Evolutionary conservation across 306 rosid species (phyloP), one percentile per base, ranked within the genome.

Genomic region (Crotalaria pallida): DNA sequence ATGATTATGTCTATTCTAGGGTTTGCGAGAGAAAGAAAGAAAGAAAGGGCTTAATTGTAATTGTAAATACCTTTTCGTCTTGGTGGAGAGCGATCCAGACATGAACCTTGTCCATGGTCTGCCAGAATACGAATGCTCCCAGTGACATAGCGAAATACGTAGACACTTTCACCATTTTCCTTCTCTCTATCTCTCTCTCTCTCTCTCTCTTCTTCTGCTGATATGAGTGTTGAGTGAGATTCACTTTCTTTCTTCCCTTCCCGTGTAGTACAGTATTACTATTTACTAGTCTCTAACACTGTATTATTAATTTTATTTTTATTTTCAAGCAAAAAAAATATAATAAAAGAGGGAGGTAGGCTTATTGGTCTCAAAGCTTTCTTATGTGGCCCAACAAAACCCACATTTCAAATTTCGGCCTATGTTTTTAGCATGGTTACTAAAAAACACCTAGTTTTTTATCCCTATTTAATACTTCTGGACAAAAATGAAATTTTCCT

Each of bases 11-110:
- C 44, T 1, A 10, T 34, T 58, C 58, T 58, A 58, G 76, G 75
- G 67, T 71, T 71, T 38, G 44, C 1, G 4, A 10, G 29, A 41
- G 33, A 15, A n/a, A 7, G 16, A 10, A 0, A 21, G 1, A 23
- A 6, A 75, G 6, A 9, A 26, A 0, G 15, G 5, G 3, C 5
- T 8, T 19, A 41, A 34, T n/a, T n/a, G 50, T 21, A 24, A 41
- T 27, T n/a, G 12, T 22, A 26, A 2, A 1, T 3, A 91, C 99
- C 97, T 95, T 95, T 70, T 95, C 99, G 72, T 95, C 99, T 65
- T 95, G 99, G 76, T 13, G 99, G 24, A 95, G 93, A 79, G 99
- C 99, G 86, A 91, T 89, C 99, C 99, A 95, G 65, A 95, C 91
- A 73, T 95, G 99, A 63, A 95, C 55, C 47, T 80, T 89, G 5